These are phyloP conservation scores for Irpex sp. DNA, from an alignment of 1,284 basidiomycete species.

Conservation along the genomic window DNA sequence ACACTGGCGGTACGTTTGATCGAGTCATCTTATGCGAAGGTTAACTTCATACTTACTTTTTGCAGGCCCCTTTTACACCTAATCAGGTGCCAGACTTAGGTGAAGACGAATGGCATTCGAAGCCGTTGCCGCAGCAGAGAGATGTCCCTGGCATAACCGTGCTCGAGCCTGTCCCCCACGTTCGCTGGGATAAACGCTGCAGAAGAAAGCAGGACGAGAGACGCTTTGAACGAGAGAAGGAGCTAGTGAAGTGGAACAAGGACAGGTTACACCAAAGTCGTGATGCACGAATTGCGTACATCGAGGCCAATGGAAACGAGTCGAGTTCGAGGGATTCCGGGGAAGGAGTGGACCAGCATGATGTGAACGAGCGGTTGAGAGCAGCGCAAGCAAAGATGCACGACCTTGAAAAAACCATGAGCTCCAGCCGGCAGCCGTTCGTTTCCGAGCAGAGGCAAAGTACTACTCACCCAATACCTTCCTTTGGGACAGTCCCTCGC, in stretches of 20 bases:
- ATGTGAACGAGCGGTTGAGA: neutral
- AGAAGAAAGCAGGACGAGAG: neutral
- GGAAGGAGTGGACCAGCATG: neutral
- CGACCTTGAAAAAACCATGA: neutral
- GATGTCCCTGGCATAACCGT: conserved; percentile 28
- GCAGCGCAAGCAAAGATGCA: neutral
- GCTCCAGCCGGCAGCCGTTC: too few species aligned
- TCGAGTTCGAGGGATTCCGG: neutral
- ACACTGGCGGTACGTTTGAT: conserved; percentile 8
- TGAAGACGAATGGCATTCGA: conserved; percentile 26
- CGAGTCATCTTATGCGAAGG: too few species aligned
- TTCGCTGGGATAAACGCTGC: conserved; percentile 3
- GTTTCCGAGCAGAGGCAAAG: neutral
- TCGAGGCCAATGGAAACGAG: neutral
- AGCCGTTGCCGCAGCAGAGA: conserved; percentile 27
- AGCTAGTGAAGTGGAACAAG: neutral
- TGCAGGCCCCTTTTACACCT: conserved; percentile 19
- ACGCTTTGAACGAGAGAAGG: neutral
- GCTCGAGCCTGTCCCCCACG: neutral
- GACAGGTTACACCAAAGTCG: neutral
- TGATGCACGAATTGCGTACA: neutral
- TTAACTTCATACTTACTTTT: conserved; percentile 6
- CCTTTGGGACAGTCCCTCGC: too few species aligned
- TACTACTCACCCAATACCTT: neutral
- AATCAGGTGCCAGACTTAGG: conserved; percentile 14